Evolutionary conservation across 2,329 filamentous ascomycete genomes (phyloP).

Genomic region (Diaporthe ampelina): DNA sequence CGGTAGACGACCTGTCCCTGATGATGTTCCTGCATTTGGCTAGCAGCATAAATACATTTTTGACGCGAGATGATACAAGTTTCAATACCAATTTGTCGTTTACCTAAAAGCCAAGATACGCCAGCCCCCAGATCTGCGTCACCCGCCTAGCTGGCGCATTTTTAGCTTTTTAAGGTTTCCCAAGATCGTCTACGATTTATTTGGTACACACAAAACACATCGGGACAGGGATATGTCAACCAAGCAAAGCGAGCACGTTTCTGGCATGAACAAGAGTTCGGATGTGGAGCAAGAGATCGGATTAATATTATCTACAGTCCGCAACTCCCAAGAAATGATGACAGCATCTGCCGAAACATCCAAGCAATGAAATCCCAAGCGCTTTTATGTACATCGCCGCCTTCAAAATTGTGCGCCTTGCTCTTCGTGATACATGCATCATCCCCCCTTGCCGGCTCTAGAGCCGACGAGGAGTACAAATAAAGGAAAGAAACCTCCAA

Average conservation of each 20-base stretch:
- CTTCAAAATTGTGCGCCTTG: constrained; percentile 10
- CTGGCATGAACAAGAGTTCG: not conserved
- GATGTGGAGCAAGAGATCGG: not conserved
- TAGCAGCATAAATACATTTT: constrained; percentile 17
- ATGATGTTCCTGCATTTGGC: constrained; percentile 33
- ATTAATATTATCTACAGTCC: constrained; percentile 30
- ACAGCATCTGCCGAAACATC: not conserved
- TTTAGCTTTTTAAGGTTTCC: not conserved
- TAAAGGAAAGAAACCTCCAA: not conserved
- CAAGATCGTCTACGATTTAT: not conserved
- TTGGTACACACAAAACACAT: too few relatives aligned
- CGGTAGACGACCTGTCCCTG: constrained; percentile 30
- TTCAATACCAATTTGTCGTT: constrained; percentile 12
- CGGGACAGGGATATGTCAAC: not conserved
- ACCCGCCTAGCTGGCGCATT: not conserved
- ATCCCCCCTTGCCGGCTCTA: not conserved
- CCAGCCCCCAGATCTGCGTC: not conserved
- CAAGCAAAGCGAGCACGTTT: not conserved
- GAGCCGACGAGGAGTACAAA: not conserved
- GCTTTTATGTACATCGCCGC: constrained; percentile 13
- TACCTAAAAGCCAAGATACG: not conserved
- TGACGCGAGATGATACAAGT: constrained; percentile 17
- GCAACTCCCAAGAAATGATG: not conserved
- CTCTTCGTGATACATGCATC: constrained; percentile 24
- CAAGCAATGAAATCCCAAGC: not conserved